Evolutionary conservation across 2,329 filamentous ascomycete genomes (phyloP), one percentile per base, ranked within the genome.

Genomic region (Atkinsonella texensis): DNA sequence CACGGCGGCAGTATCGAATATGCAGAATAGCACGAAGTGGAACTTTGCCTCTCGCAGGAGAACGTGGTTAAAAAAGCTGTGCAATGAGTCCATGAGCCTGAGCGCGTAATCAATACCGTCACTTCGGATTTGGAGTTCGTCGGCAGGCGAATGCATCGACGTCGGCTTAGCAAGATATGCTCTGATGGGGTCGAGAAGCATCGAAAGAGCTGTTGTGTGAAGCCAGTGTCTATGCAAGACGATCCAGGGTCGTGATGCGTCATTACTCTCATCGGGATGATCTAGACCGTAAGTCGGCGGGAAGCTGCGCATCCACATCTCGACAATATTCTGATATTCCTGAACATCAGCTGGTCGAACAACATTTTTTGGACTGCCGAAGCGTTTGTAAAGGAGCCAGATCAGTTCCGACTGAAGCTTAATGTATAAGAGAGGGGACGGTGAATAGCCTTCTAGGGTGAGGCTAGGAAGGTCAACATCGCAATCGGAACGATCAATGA

Each of bases 1-100:
- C 17, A 75, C 63, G 0, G 75, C 72, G 0, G 74, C 69, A 0
- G 72, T 74, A 54, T 79, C 74, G 46, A 79, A 79, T 33, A 76
- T 70, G 43, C 67, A 65, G 52, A 77, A 78, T 0, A 74, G 62
- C 6, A 74, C 69, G 49, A 74, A 68, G 55, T 76, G 72, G 42
- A 74, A 76, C 38, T 73, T 75, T 6, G 70, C 67, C 44, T 75
- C 72, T 12, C 70, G 61, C 0, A 72, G 72, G 46, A 68, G 72
- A 9, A 71, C 63, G 38, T 70, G 64, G 17, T 72, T 62, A 49
- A 75, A 74, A 10, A 76, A 66, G 13, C 60, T 56, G 20, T 65
- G 65, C 5, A 73, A 63, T 1, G 65, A 62, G 2, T 59, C 53
- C 54, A 77, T 67, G 2, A 76, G 59, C 45, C 68, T 68, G 17